phyloP scores from a whole-genome alignment of 2,329 filamentous ascomycete genomes.

The Penicillium sp. region DNA sequence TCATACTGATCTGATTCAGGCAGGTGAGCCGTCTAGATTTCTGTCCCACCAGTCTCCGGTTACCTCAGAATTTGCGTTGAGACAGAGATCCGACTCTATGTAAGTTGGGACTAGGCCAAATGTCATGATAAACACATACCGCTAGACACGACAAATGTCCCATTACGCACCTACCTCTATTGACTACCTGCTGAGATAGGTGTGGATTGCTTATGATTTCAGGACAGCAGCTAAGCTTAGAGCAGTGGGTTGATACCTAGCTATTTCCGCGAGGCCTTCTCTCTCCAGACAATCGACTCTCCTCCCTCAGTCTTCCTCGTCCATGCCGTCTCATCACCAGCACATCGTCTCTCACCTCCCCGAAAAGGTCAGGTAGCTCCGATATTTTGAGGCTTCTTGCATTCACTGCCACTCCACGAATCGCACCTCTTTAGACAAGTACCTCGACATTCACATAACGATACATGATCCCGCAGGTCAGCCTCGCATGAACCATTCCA shows the following conservation, averaged over 20 bases:
- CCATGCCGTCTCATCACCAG: neutral
- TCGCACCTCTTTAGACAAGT: neutral
- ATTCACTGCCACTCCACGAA: neutral
- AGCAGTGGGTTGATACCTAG: neutral
- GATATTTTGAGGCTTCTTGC: neutral
- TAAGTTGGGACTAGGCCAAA: neutral
- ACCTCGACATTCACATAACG: neutral
- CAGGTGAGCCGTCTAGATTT: neutral
- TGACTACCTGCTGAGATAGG: neutral
- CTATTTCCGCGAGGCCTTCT: neutral
- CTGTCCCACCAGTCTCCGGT: neutral
- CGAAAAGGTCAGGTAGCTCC: neutral
- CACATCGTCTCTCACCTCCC: neutral
- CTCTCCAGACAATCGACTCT: neutral
- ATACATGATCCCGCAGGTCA: neutral
- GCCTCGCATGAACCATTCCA: neutral
- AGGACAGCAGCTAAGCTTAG: neutral
- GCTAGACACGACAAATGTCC: neutral
- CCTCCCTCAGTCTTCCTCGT: neutral
- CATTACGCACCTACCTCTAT: neutral
- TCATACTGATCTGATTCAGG: neutral
- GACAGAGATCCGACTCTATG: neutral
- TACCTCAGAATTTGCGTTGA: neutral
- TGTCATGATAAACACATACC: neutral
- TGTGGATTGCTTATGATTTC: neutral